Evolutionary conservation across 2,329 filamentous ascomycete genomes (phyloP).

Genomic region (Aureobasidium sp.): DNA sequence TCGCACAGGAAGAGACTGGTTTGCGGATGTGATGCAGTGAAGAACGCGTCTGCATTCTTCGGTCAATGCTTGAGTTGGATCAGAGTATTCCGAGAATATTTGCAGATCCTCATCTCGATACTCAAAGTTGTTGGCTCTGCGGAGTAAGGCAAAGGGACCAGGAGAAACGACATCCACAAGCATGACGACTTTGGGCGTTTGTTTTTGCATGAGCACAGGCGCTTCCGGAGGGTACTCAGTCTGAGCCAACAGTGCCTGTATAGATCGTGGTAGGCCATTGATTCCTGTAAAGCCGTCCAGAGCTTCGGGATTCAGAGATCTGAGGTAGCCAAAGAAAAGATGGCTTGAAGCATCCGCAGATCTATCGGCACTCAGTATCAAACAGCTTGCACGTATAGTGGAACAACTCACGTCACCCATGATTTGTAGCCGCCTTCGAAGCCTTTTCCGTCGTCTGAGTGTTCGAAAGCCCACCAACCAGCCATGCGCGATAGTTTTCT

Average conservation of each 20-base stretch:
- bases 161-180: slow-evolving; percentile 92
- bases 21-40: slow-evolving; percentile 77
- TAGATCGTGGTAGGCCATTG: slow-evolving; percentile 76
- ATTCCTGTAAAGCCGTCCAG: slow-evolving; percentile 66
- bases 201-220: slow-evolving; percentile 67
- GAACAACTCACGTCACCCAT: slow-evolving; percentile 63
- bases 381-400: not conserved
- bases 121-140: slow-evolving; percentile 88
- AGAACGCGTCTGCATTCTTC: slow-evolving; percentile 92
- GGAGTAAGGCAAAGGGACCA: slow-evolving; percentile 83
- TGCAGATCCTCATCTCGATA: slow-evolving; percentile 87
- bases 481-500: slow-evolving; percentile 91
- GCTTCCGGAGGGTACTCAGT: slow-evolving; percentile 87
- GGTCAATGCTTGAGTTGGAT: slow-evolving; percentile 79
- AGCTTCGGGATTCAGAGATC: slow-evolving; percentile 77
- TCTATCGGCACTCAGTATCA: slow-evolving; percentile 38
- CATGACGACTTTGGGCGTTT: slow-evolving; percentile 88
- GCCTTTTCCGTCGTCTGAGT: slow-evolving; percentile 75
- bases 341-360: slow-evolving; percentile 94
- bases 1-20: slow-evolving; percentile 63
- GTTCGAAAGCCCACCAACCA: slow-evolving; percentile 98
- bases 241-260: slow-evolving; percentile 83
- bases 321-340: slow-evolving; percentile 93
- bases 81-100: slow-evolving; percentile 79
- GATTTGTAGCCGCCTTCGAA: slow-evolving; percentile 91